Base-by-base conservation (phyloP, 1,284 basidiomycete genomes). In the Xerocomus nothofagi region DNA sequence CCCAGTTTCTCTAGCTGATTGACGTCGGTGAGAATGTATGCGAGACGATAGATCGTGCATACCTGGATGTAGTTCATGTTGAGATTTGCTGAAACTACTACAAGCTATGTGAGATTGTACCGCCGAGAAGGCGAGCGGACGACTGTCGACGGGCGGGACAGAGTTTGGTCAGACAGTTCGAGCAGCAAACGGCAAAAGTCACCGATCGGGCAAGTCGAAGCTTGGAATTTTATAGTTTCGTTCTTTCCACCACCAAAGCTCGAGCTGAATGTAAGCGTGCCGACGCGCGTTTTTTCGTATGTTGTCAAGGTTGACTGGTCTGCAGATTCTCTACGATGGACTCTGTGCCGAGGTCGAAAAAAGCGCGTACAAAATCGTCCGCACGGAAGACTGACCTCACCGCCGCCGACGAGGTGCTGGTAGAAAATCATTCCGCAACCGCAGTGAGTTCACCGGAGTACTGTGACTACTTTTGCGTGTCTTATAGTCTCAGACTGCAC, bases 361-460 rank as follows among this genome's bases (percentile, higher is more conserved):
- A 79, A 62, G 53, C 63, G 31, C 73, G 73, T 46, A 70, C 71
- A 48, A 86, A 84, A 69, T 70, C 78, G 30, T 73, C 78, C 17
- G 72, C 74, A 58, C 73, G 76, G 49, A 78, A 81, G 45, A 79
- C 80, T 17, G n/a, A 40, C 47, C 5, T 11, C 23, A 20, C 29
- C 42, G 39, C 37, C 27, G 14, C 38, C 36, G 41, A 67, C 40
- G 66, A 70, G 39, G 53, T 51, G 36, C 43, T 67, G 8, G 52
- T 69, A 46, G 65, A 69, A 53, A 46, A 54, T 32, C 50, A 51
- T 12, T 18, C 58, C 18, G 31, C 53, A 30, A 50, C 47, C 6
- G 31, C 42, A 38, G 65, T 66, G 46, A 48, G 65, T 50, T 23
- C 24, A 31, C 18, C 6, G 3, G 20, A 9, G 12, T 26, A 29